These are phyloP conservation scores for Penstemon eatonii DNA, from an alignment of 257 asterid genomes.

Conservation along the genomic window DNA sequence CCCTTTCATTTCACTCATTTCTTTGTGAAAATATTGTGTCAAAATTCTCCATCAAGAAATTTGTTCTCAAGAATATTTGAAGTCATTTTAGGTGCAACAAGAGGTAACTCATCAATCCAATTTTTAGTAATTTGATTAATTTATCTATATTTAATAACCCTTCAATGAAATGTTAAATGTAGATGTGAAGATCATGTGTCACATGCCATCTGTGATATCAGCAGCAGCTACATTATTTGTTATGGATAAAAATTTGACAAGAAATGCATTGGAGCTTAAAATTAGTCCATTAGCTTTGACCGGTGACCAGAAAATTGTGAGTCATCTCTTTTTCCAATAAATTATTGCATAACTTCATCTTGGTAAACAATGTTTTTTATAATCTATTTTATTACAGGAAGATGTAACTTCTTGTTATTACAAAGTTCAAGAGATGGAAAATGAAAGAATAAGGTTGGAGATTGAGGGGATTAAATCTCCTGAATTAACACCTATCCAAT, in stretches of 20 bases:
- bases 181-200: conserved; percentile 46
- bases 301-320: conserved; percentile 42
- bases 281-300: conserved; percentile 32
- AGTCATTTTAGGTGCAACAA: conserved; percentile 32
- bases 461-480: conserved; percentile 40
- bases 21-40: conserved; percentile 42
- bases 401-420: conserved; percentile 6
- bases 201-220: conserved; percentile 55
- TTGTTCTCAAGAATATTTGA: conserved; percentile 30
- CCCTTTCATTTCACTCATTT: conserved; percentile 54
- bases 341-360: not conserved
- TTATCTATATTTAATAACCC: not conserved
- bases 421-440: conserved; percentile 33
- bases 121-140: not conserved
- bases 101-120: conserved; percentile 35
- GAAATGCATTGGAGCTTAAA: conserved; percentile 38
- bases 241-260: conserved; percentile 40
- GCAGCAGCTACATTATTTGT: conserved; percentile 68
- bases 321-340: conserved; percentile 23
- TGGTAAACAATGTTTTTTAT: not conserved
- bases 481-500: conserved; percentile 36
- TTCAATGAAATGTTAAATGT: conserved; percentile 24
- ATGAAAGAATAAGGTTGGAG: conserved; percentile 19
- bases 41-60: conserved; percentile 10
- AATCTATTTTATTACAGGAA: not conserved